Base-by-base conservation (phyloP, 768 basidiomycete genomes). In the Lentinula lateritia region DNA sequence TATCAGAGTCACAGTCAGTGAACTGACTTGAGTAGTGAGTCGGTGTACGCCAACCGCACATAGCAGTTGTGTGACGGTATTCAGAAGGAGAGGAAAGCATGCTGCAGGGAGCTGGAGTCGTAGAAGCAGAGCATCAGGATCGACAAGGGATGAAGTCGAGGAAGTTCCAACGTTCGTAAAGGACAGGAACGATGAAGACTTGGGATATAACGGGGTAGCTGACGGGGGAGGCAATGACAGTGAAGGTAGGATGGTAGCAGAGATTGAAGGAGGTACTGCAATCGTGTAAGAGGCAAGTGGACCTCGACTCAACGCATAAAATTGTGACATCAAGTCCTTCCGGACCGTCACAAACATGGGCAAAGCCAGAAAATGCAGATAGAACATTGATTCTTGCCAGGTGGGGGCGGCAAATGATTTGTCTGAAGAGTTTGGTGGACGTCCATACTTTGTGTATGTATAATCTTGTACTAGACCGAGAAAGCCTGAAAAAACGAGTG, bases 351-450 rank as follows among this genome's bases (percentile, higher is more conserved):
- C 62, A 75, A 94, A 93, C 78, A 93, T 80, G 6, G 91, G 92
- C 12, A 94, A 78, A 12, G 87, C 83, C 58, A 93, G 82, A 67
- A 88, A 84, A 72, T 94, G 92, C 20, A 92, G 80, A 75, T 94
- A 98, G 76, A 96, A 98, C 83, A 98, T 86, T 54, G 85, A 88
- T 74, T 97, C 95, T 68, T 89, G 85, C 95, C 95, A 97, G 48
- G 83, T 71, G 0, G 72, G 66, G 46, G 66, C 65, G n/a, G 53
- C 63, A 20, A 60, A 60, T 12, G 59, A 46, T 52, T 42, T 53
- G 16, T 36, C 54, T 39, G 62, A 55, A 2, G 43, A 52, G 18
- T 53, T 55, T 10, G 61, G 28, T 62, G 69, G 7, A 56, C 67
- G 63, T 39, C 60, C 61, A 57, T 70, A 63, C 58, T 46, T 60